Evolutionary conservation across 768 basidiomycete genomes (phyloP).

Genomic region (Dioszegia hungarica): DNA sequence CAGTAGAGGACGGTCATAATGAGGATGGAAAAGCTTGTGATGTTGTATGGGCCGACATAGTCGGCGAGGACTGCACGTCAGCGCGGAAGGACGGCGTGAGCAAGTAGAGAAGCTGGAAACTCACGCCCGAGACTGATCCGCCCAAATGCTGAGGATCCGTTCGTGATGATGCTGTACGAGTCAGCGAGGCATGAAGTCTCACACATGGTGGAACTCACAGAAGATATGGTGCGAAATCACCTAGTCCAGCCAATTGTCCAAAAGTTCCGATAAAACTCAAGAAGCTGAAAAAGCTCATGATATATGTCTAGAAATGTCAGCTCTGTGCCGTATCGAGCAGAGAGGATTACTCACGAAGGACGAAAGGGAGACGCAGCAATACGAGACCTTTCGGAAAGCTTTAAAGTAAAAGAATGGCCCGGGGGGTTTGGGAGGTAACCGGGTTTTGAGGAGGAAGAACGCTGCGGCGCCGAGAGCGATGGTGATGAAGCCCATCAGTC

Average conservation of each 20-base stretch:
- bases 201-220: conserved; percentile 17
- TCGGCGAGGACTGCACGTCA: conserved; percentile 7
- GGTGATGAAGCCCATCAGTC: conserved; percentile 21
- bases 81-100: not conserved
- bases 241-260: conserved; percentile 12
- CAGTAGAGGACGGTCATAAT: conserved; percentile 13
- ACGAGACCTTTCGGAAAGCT: conserved; percentile 15
- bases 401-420: conserved; percentile 26
- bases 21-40: conserved; percentile 10
- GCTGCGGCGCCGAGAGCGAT: conserved; percentile 3
- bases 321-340: not conserved
- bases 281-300: conserved; percentile 20
- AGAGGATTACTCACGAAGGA: conserved; percentile 15
- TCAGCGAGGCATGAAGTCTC: conserved; percentile 15
- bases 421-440: conserved; percentile 32
- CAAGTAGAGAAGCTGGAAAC: not conserved
- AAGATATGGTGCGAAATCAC: conserved; percentile 23
- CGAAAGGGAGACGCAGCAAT: conserved; percentile 8
- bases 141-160: conserved; percentile 7
- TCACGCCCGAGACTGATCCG: conserved; percentile 12
- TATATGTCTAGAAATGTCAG: conserved; percentile 15
- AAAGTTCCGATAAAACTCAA: conserved; percentile 25
- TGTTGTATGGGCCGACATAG: conserved; percentile 13
- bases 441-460: conserved; percentile 22
- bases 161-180: conserved; percentile 7